Conservation (phyloP, 345 rosid species). For the Sonneratia alba region DNA sequence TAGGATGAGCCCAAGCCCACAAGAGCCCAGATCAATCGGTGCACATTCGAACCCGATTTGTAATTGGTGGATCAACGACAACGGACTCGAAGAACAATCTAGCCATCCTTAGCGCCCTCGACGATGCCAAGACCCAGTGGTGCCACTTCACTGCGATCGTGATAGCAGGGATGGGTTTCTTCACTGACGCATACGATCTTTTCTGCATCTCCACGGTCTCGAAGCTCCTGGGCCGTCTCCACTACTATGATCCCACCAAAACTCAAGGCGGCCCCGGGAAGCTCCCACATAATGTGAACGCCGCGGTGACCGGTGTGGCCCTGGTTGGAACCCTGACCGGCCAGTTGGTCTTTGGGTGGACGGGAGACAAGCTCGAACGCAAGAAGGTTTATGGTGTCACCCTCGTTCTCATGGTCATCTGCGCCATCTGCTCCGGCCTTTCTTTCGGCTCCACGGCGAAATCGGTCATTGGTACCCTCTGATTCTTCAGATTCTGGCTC, state of each 20-base stretch:
- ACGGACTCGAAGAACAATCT: slow-evolving; percentile 14
- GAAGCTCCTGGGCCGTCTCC: slow-evolving; percentile 61
- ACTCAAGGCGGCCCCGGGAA: slow-evolving; percentile 13
- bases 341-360: slow-evolving; percentile 56
- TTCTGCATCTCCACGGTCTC: slow-evolving; percentile 53
- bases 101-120: slow-evolving; percentile 57
- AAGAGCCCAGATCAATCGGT: background rate
- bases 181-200: slow-evolving; percentile 73
- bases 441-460: slow-evolving; percentile 35
- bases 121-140: slow-evolving; percentile 45
- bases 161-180: slow-evolving; percentile 74
- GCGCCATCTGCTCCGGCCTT: slow-evolving; percentile 51
- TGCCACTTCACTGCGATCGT: slow-evolving; percentile 57
- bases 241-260: slow-evolving; percentile 35
- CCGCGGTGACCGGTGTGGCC: slow-evolving; percentile 44
- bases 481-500: slow-evolving; percentile 67
- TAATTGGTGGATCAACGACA: background rate
- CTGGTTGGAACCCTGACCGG: slow-evolving; percentile 47
- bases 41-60: background rate
- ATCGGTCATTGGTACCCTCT: slow-evolving; percentile 42
- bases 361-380: slow-evolving; percentile 61
- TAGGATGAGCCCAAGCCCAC: background rate
- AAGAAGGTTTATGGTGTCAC: slow-evolving; percentile 52
- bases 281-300: slow-evolving; percentile 32
- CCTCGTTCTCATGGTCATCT: slow-evolving; percentile 41